Evolutionary conservation across 495 filamentous ascomycete species (phyloP), one percentile per base, ranked within the genome.

Genomic region (Penicillium maclennaniae): DNA sequence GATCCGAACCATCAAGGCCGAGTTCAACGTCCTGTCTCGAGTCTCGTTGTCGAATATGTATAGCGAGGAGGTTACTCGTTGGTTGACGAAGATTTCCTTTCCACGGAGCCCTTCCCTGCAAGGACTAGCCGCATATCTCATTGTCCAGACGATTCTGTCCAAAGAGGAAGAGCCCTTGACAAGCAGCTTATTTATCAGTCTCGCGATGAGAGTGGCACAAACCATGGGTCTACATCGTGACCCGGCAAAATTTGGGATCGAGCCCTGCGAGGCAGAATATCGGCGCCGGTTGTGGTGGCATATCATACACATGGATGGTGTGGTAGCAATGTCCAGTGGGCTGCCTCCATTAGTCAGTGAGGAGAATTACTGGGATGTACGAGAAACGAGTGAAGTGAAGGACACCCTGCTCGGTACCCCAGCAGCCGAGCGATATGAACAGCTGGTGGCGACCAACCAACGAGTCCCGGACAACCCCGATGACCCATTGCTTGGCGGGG

Each of bases 181-280:
- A 7, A 78, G 73, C 53, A 78, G 74, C 59, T 54, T 76, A 4
- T 78, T 76, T 21, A 66, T 78, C 23, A 84, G 83, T 20, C 68
- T 83, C 9, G 76, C 78, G 9, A 77, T 86, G 58, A 75, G 83
- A 56, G 80, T 87, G n/a, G 86, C 85, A 0, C 85, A 88, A 51
- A 84, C 82, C 17, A 85, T 89, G 83, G 86, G 86, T 0, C 72
- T 88, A 1, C 86, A 89, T 60, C 80, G 84, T 10, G 86, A 89
- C 51, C 86, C 86, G 19, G 80, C 83, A 10, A 71, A 79, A 15
- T 81, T 88, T 53, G 80, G 83, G 0, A 78, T 89, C n/a, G 58
- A 76, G 5, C 78, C 84, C 3, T 80, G 82, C 49, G 84, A 88
- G 57, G 79, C 84, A 15, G 86, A 89, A 58, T 84, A 86, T 63